phyloP scores from a whole-genome alignment of 2,329 filamentous ascomycete genomes.

The Leptographium galeiforme region DNA sequence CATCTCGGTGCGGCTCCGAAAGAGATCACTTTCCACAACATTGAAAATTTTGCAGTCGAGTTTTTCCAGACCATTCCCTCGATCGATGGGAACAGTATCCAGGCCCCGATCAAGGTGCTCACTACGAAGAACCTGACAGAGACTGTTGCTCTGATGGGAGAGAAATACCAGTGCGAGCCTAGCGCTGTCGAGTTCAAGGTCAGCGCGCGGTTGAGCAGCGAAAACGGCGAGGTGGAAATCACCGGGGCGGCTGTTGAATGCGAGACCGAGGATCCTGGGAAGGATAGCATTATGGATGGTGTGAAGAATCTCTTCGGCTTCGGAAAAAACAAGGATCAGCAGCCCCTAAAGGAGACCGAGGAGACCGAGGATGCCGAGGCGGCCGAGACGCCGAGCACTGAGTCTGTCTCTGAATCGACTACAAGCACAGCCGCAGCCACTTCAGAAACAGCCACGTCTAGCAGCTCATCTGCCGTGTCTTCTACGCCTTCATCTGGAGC shows the following conservation, averaged over 20 bases:
- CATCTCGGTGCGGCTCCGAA: constrained; percentile 64
- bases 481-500: constrained; percentile 7
- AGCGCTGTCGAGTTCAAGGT: constrained; percentile 72
- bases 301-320: constrained; percentile 96
- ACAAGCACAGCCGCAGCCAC: background rate
- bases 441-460: background rate
- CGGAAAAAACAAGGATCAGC: constrained; percentile 65
- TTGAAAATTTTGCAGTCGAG: constrained; percentile 65
- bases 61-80: constrained; percentile 61
- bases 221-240: constrained; percentile 71
- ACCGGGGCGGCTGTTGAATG: constrained; percentile 69
- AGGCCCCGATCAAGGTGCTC: constrained; percentile 52
- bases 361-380: constrained; percentile 12
- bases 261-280: constrained; percentile 58
- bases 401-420: constrained; percentile 10
- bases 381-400: constrained; percentile 14
- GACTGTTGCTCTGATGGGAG: constrained; percentile 64
- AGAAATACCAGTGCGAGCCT: constrained; percentile 63
- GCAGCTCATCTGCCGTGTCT: constrained; percentile 17
- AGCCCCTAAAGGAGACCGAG: constrained; percentile 51
- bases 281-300: constrained; percentile 76
- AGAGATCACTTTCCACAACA: constrained; percentile 71
- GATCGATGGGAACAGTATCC: constrained; percentile 30
- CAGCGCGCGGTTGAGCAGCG: constrained; percentile 54
- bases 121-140: constrained; percentile 76